These are phyloP conservation scores for Schizothecium vesticola DNA, from an alignment of 495 filamentous ascomycete species.

Conservation along the genomic window DNA sequence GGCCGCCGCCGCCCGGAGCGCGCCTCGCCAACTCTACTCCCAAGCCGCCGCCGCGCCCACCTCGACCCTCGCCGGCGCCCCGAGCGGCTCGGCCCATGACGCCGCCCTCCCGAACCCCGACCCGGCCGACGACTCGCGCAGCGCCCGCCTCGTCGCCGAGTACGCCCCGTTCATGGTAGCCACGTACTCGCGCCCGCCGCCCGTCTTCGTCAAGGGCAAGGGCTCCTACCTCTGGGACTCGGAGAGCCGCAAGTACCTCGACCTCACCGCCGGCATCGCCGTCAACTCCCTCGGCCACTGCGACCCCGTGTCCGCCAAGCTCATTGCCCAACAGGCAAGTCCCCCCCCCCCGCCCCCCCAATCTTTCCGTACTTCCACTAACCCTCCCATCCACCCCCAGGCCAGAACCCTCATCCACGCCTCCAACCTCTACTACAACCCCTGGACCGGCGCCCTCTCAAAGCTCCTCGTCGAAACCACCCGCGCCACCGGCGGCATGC, in stretches of 20 bases:
- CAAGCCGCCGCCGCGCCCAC: constrained; percentile 23
- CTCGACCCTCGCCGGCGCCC: constrained; percentile 16
- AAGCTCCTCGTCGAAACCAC: constrained; percentile 80
- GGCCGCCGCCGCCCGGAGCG: background rate
- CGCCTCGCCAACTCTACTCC: constrained; percentile 22
- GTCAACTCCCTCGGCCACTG: constrained; percentile 90
- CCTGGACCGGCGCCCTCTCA: constrained; percentile 83
- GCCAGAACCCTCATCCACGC: constrained; percentile 76
- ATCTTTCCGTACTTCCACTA: constrained; percentile 1
- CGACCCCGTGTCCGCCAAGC: constrained; percentile 60
- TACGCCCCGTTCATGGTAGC: constrained; percentile 84
- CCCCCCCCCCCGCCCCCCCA: background rate
- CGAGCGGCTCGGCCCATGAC: constrained; percentile 40
- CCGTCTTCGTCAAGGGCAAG: constrained; percentile 79
- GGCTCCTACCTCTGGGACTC: constrained; percentile 87
- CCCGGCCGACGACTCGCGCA: constrained; percentile 69
- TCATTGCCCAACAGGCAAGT: constrained; percentile 68
- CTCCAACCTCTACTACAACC: constrained; percentile 94
- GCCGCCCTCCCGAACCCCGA: constrained; percentile 66
- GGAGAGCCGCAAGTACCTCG: constrained; percentile 82
- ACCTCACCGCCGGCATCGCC: constrained; percentile 93
- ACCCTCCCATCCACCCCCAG: constrained; percentile 35
- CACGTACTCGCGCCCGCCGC: constrained; percentile 87
- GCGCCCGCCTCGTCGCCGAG: constrained; percentile 64
- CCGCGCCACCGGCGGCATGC: constrained; percentile 67